Evolutionary conservation across 176 grass and related monocot genomes (phyloP), one percentile per base, ranked within the genome.

Genomic region (Lolium perenne): DNA sequence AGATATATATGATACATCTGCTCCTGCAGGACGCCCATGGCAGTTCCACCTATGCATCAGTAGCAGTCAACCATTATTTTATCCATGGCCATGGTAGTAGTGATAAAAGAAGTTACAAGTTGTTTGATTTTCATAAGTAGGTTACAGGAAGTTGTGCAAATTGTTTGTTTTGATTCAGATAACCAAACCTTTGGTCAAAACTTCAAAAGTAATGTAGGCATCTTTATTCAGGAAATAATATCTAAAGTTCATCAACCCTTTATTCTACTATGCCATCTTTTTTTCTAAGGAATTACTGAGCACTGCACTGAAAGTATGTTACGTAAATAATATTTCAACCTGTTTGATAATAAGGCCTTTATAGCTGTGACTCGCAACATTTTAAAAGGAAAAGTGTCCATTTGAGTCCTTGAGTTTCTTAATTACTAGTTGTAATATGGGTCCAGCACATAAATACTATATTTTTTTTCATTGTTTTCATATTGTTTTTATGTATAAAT

Each of bases 1-100:
- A 82, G 88, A 87, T 84, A 98, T 90, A 81, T 91, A 91, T 3
- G 88, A 83, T 51, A 94, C 90, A 85, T 98, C 93, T 88, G 92
- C 96, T 85, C 96, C 94, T 67, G 91, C 90, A 76, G 96, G 96
- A 70, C 86, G 86, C 16, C 96, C 94, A 80, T 95, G 93, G 82
- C 84, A 86, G 86, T 88, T 89, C 96, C 93, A 98, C 86, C 94
- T 97, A 78, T 83, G 41, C 76, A 83, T 57, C 53, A 76, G 80
- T 77, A 51, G n/a, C 5, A 25, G 54, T 10, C 1, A 65, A 29
- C 15, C 16, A 71, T 86, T 80, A 51, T 40, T 67, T 55, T 84
- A 82, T 68, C 41, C 5, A 48, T 79, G 46, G 74, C 61, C 55
- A 66, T 90, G 17, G 12, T 50, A 72, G 3, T 21, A 18, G 66